Conservation (phyloP, 768 basidiomycete species). For the Austroboletus festivus region DNA sequence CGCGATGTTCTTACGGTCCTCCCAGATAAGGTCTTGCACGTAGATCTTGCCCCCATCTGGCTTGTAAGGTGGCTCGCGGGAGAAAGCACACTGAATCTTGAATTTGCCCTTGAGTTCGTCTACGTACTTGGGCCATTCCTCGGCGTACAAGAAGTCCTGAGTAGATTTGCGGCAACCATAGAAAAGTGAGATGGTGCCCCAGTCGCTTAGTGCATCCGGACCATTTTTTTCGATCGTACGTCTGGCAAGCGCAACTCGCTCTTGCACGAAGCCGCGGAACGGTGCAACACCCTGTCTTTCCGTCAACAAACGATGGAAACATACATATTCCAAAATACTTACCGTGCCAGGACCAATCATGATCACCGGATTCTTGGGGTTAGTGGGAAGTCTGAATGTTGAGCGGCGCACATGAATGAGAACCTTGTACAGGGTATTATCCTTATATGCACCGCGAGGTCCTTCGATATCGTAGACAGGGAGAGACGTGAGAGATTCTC, state of each 20-base stretch:
- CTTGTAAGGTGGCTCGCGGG: slow-evolving; percentile 81
- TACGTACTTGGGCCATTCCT: slow-evolving; percentile 90
- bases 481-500: slow-evolving; percentile 48
- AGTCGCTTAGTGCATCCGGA: slow-evolving; percentile 86
- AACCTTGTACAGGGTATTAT: slow-evolving; percentile 69
- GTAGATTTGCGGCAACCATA: slow-evolving; percentile 90
- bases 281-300: slow-evolving; percentile 87
- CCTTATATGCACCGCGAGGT: slow-evolving; percentile 81
- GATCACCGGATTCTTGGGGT: slow-evolving; percentile 96
- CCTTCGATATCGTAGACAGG: slow-evolving; percentile 88
- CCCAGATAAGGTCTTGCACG: slow-evolving; percentile 96
- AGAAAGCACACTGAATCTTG: slow-evolving; percentile 84
- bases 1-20: slow-evolving; percentile 77
- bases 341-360: slow-evolving; percentile 99
- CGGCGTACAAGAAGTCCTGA: slow-evolving; percentile 91
- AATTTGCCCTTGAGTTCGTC: slow-evolving; percentile 92
- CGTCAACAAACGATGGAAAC: slow-evolving; percentile 4
- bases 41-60: slow-evolving; percentile 95
- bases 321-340: slow-evolving; percentile 33
- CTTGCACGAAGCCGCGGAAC: slow-evolving; percentile 98
- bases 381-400: slow-evolving; percentile 95
- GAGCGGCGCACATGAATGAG: slow-evolving; percentile 95
- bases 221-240: slow-evolving; percentile 96
- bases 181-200: slow-evolving; percentile 93
- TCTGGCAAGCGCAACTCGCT: slow-evolving; percentile 92